Conservation (phyloP, 257 asterid genomes). For the Apocynum venetum region DNA sequence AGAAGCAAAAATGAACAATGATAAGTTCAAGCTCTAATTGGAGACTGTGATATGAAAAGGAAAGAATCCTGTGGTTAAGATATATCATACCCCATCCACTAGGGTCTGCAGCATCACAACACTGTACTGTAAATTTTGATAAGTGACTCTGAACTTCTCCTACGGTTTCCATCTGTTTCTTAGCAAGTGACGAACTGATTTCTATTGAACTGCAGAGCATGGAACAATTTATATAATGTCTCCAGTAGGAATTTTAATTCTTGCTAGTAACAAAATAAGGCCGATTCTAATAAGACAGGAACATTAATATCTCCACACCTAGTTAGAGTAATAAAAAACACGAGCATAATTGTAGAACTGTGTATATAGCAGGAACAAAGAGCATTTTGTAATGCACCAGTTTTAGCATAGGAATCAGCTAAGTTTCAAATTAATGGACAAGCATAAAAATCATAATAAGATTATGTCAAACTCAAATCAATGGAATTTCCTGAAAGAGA, state of each 20-base stretch:
- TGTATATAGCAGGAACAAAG: neutral
- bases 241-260: neutral
- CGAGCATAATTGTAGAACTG: neutral
- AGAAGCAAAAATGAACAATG: neutral
- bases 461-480: neutral
- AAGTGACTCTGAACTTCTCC: constrained; percentile 73
- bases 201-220: constrained; percentile 80
- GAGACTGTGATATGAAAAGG: constrained; percentile 18
- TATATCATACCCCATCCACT: constrained; percentile 79
- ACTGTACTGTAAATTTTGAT: constrained; percentile 69
- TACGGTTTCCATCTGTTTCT: constrained; percentile 81
- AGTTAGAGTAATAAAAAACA: neutral
- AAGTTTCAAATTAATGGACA: neutral
- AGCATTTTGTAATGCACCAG: neutral
- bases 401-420: neutral
- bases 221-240: constrained; percentile 16
- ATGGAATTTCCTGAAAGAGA: neutral
- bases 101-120: constrained; percentile 91
- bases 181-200: constrained; percentile 90
- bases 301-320: constrained; percentile 2
- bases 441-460: neutral
- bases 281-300: constrained; percentile 5
- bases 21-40: neutral
- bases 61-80: constrained; percentile 19
- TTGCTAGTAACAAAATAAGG: constrained; percentile 9